Evolutionary conservation across 148 eudicot species (phyloP), one percentile per base, ranked within the genome.

Genomic region (Cornus kousa): DNA sequence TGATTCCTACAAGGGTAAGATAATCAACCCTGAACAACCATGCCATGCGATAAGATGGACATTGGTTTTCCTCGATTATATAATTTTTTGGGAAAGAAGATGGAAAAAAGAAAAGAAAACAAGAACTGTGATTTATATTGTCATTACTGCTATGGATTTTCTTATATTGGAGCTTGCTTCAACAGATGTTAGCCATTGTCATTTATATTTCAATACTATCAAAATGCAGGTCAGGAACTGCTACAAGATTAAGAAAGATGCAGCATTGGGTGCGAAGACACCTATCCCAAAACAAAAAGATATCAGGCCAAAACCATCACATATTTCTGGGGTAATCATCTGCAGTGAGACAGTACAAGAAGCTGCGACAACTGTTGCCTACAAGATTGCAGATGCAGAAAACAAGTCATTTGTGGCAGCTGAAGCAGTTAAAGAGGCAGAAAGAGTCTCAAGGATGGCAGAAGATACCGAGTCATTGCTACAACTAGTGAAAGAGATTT

Each of bases 351-450:
- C 75, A 46, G 59, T 59, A 31, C 68, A 77, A 40, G 78, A 82
- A 22, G 84, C 84, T 22, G 80, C 80, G 23, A 72, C 33, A 20
- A 77, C 53, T 19, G 80, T 80, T 72, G 84, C 80, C 24, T 48
- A 77, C 67, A 72, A 67, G 71, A 72, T 82, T 78, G 84, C 84
- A 0, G 81, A 73, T n/a, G 81, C 81, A 28, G 81, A 82, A 43
- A 67, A 82, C 72, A 74, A 68, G 71, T 73, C 81, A 1, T 73
- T 72, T 43, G 70, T 82, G 31, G 84, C 84, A 68, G 73, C 81
- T 53, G 84, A 77, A 68, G 81, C 81, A n/a, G 81, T 78, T 19
- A 22, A 74, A 64, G 85, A 78, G 72, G 77, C 71, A 59, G 81
- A 82, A 57, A 70, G 77, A 72, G 67, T 82, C 67, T 82, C 79